Base-by-base conservation (phyloP, 2,329 filamentous ascomycete species). In the Colletotrichum godetiae region DNA sequence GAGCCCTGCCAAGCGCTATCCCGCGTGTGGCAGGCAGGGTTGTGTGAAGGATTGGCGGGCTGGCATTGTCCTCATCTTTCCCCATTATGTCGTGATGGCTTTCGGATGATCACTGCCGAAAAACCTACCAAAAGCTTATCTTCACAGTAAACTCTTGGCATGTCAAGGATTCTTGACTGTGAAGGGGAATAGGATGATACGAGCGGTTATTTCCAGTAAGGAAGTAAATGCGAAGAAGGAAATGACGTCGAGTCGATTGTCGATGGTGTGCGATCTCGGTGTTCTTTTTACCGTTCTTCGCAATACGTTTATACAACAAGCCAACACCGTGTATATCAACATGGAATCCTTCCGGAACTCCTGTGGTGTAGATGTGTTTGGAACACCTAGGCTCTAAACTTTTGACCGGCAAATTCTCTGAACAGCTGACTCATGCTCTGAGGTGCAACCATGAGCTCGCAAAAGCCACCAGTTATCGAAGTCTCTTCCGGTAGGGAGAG, bases 61-160 rank as follows among this genome's bases (percentile, higher is more conserved):
- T 82, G 88, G 0, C n/a, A 24, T 33, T 22, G 22, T 62, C 37
- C 24, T 46, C 59, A 62, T 62, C 37, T 62, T 35, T 62, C 59
- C 37, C 59, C 59, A 62, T 62, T 42, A 62, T 62, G 59, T 62
- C 59, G 59, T 62, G 59, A 62, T 62, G 15, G 59, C 37, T 5
- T 62, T 49, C 37, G 59, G 59, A 35, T 49, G 59, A 49, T 27
- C 33, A 19, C 27, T 42, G 59, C 59, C 59, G 59, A 62, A n/a
- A n/a, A 46, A 49, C 59, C 59, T 42, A 62, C 59, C 59, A 62
- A 62, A 62, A 62, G 59, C 59, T 62, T 62, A 31, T 62, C 59
- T 62, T 62, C 24, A n/a, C 5, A n/a, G 8, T 46, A 22, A 62
- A 49, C 5, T 19, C 42, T 12, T 22, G 42, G 42, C 42, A n/a